phyloP scores from a whole-genome alignment of 2,329 filamentous ascomycete genomes.

The Parafenestella ontariensis region DNA sequence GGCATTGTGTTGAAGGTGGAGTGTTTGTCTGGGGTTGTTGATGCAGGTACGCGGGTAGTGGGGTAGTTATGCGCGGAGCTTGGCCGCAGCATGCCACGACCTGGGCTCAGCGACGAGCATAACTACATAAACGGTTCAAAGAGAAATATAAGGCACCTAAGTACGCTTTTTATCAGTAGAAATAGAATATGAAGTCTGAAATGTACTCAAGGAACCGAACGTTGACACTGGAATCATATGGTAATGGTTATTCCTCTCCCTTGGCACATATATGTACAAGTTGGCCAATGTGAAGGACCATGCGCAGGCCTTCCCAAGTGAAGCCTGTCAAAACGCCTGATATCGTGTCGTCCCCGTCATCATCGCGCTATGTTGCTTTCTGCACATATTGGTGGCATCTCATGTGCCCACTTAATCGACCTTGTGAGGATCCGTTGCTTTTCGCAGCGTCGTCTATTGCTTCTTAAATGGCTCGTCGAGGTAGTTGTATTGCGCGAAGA shows the following conservation, averaged over 20 bases:
- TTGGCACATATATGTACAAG: slow-evolving; percentile 40
- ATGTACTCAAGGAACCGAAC: slow-evolving; percentile 11
- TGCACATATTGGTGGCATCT: slow-evolving; percentile 3
- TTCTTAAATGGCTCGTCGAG: slow-evolving; percentile 53
- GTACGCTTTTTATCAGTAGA: background rate
- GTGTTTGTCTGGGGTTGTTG: slow-evolving; percentile 20
- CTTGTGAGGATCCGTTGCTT: background rate
- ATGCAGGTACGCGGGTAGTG: slow-evolving; percentile 38
- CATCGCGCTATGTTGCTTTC: slow-evolving; percentile 7
- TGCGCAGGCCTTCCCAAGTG: slow-evolving; percentile 14
- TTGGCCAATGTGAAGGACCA: slow-evolving; percentile 28
- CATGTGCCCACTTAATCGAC: background rate
- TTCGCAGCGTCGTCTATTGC: slow-evolving; percentile 12
- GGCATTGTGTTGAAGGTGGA: slow-evolving; percentile 68
- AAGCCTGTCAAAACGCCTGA: slow-evolving; percentile 15
- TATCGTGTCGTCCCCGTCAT: slow-evolving; percentile 11
- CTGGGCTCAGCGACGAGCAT: background rate
- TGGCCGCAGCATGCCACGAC: slow-evolving; percentile 24
- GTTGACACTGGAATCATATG: slow-evolving; percentile 1
- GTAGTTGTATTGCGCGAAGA: slow-evolving; percentile 83
- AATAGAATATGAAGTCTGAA: background rate
- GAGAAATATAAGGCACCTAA: background rate
- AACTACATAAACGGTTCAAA: background rate
- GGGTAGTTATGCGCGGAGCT: slow-evolving; percentile 24
- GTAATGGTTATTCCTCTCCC: slow-evolving; percentile 11